These are phyloP conservation scores for Cercospora beticola DNA, from an alignment of 2,329 filamentous ascomycete species.

Conservation along the genomic window DNA sequence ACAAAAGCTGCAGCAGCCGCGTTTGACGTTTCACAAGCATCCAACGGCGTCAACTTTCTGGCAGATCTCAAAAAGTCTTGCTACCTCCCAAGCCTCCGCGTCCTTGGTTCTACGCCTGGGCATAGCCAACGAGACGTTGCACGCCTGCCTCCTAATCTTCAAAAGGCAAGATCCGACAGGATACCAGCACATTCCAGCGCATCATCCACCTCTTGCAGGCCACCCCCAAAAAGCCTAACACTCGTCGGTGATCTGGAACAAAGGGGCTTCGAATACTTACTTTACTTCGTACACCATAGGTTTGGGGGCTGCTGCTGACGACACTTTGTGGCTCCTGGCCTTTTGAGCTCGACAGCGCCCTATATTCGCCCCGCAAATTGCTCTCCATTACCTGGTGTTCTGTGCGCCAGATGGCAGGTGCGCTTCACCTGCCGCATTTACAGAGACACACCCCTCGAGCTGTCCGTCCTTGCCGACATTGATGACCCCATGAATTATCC, in stretches of 20 bases:
- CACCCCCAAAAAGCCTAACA: neutral
- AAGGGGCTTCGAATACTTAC: neutral
- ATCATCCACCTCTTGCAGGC: conserved; percentile 1
- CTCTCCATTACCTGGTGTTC: neutral
- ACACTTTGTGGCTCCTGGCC: neutral
- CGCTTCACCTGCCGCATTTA: neutral
- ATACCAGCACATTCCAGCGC: conserved; percentile 15
- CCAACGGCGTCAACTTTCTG: conserved; percentile 1
- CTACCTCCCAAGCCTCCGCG: conserved; percentile 1
- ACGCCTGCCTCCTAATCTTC: neutral
- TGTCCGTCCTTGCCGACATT: neutral
- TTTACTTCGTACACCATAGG: neutral
- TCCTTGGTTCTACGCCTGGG: conserved; percentile 3
- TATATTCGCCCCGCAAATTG: neutral
- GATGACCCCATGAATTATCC: neutral
- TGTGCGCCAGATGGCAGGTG: neutral
- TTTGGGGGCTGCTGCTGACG: neutral
- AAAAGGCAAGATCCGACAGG: conserved; percentile 6
- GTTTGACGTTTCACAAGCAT: neutral
- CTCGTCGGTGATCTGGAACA: neutral
- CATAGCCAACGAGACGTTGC: neutral
- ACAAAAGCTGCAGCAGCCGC: neutral
- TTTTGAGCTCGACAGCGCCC: neutral
- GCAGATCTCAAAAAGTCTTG: neutral
- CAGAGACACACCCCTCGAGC: neutral